These are phyloP conservation scores for Epichloe bromicola DNA, from an alignment of 2,329 filamentous ascomycete genomes.

Conservation along the genomic window DNA sequence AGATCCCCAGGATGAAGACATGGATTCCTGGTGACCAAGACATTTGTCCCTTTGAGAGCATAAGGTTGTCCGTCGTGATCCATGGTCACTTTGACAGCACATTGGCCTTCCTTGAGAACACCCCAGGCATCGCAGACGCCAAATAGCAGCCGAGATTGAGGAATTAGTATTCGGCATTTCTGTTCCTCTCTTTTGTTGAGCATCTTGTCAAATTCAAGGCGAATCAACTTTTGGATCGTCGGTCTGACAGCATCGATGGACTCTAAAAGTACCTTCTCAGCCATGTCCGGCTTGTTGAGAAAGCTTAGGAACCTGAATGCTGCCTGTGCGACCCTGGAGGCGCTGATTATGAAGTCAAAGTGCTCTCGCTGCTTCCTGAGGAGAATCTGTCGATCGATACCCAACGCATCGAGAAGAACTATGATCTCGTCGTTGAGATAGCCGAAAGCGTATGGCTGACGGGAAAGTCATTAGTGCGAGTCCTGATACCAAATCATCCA, in stretches of 20 bases:
- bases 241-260: neutral
- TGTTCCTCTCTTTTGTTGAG: neutral
- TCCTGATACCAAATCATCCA: neutral
- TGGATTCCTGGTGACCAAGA: neutral
- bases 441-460: neutral
- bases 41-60: neutral
- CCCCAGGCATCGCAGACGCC: neutral
- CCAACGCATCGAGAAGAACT: neutral
- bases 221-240: neutral
- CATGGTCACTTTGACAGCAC: neutral
- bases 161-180: neutral
- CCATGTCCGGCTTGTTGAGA: neutral
- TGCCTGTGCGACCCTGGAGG: neutral
- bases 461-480: neutral
- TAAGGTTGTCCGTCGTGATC: neutral
- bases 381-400: neutral
- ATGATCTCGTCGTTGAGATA: neutral
- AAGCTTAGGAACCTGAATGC: neutral
- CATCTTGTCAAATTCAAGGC: neutral
- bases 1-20: neutral
- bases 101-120: neutral
- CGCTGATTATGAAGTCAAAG: neutral
- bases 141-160: neutral
- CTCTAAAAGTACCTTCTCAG: neutral
- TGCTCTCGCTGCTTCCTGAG: neutral